Evolutionary conservation across 2,329 filamentous ascomycete species (phyloP).

Genomic region (Cordyceps tenuipes): DNA sequence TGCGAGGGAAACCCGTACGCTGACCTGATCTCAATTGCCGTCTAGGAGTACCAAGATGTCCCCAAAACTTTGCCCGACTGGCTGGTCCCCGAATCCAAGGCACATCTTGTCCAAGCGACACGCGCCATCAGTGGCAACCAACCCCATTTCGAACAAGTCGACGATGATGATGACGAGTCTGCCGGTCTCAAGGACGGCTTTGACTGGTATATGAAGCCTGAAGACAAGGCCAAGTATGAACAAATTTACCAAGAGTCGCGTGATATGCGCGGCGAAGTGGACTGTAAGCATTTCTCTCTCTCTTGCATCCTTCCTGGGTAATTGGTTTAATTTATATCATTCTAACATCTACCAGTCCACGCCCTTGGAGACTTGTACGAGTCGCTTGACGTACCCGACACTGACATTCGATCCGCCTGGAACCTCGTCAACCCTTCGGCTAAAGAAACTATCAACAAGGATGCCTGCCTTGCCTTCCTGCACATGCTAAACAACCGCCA

Average conservation of each 20-base stretch:
- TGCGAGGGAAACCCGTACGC: background rate
- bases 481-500: constrained; percentile 95
- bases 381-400: constrained; percentile 63
- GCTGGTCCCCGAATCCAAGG: constrained; percentile 93
- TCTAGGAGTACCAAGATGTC: constrained; percentile 81
- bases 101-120: constrained; percentile 77
- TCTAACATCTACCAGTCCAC: constrained; percentile 45
- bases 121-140: constrained; percentile 72
- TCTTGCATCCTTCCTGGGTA: background rate
- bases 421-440: constrained; percentile 94
- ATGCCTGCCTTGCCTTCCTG: constrained; percentile 86
- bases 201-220: constrained; percentile 97
- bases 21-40: constrained; percentile 14
- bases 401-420: constrained; percentile 86
- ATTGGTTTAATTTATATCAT: background rate
- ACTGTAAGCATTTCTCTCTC: constrained; percentile 46
- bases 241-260: constrained; percentile 93
- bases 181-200: constrained; percentile 89
- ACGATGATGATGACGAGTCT: constrained; percentile 67
- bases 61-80: constrained; percentile 81
- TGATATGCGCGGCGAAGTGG: constrained; percentile 75
- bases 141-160: constrained; percentile 75
- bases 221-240: constrained; percentile 89
- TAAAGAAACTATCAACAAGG: constrained; percentile 77
- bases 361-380: constrained; percentile 78